Base-by-base conservation (phyloP, 768 basidiomycete species). In the Mycena belliarum region DNA sequence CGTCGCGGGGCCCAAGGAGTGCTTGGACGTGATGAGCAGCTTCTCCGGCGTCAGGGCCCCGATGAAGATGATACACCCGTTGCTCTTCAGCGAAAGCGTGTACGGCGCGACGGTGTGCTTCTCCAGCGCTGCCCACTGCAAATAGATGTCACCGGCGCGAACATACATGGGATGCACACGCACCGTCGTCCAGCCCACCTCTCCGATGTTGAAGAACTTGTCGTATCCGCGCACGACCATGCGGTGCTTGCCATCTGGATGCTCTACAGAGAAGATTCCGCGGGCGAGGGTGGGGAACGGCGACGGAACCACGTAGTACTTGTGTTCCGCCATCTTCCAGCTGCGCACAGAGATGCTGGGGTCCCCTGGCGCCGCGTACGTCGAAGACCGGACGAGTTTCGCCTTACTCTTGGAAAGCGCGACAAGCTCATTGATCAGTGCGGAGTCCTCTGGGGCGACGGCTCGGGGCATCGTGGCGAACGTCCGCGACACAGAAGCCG, bases 261-360 rank as follows among this genome's bases (percentile, higher is more conserved):
- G 49, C 43, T 88, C 80, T 9, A 75, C 70, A 0, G 91, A 88
- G 70, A 98, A 98, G 20, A 98, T 68, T 0, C 97, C 97, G 25
- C 96, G 77, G 0, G 95, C 97, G 21, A 97, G 82, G 0, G 94
- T 97, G 4, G 96, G 96, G 68, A 98, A 97, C 0, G 93, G 93
- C 7, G 88, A 90, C 0, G 93, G 93, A 1, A 93, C 79, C 42
- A 88, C 84, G 55, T 92, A 89, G 74, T 96, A 98, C 69, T 94
- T 94, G 79, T 86, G 91, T 70, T 98, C 96, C 70, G 91, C 89
- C 93, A 98, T 94, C 77, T 93, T 96, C 96, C 96, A 98, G 74
- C 91, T 93, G 5, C 82, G 79, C 24, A 98, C 72, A 3, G 70
- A 66, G 61, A 86, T 76, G 3, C 69, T 64, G 1, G 84, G 78